Base-by-base conservation (phyloP, 2,329 filamentous ascomycete genomes). In the Arthrobotrys iridis region DNA sequence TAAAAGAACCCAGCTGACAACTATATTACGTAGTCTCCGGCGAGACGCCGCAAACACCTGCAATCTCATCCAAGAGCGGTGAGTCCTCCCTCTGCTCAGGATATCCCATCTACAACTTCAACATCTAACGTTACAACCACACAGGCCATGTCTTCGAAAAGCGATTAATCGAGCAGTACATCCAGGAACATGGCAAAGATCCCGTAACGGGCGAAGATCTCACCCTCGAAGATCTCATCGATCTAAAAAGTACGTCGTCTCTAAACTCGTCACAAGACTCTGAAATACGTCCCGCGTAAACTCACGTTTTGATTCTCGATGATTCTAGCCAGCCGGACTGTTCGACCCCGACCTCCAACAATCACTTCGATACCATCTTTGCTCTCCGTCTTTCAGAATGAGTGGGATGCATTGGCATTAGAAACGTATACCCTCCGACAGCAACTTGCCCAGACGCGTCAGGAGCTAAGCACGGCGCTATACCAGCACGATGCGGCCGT, bases 401-500 rank as follows among this genome's bases (percentile, higher is more conserved):
- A 99, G 86, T 99, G 95, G 95, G 95, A 99, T 82, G 90, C 93
- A 6, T 85, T 97, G 46, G 92, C 94, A 10, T 85, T 98, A 35
- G 95, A 99, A 84, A 92, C 93, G 58, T 97, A 93, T 82, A 95
- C 92, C 78, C 85, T 98, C 74, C 91, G 92, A 83, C 92, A 97
- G 82, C 93, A 97, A 81, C 86, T 99, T 77, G 87, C 90, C 59
- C 92, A 96, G 81, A 96, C 93, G 43, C 87, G 94, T 78, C 93
- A 97, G 83, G 95, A 99, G 84, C 88, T 99, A 67, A 93, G 93
- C 67, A 95, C 93, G 0, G 92, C 95, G 0, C 86, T 99, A 22
- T 99, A 99, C 83, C 94, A 98, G 83, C 92, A 98, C 80, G 95
- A 99, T 85, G 94, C 95, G 1, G 95, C 95, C n/a, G 90, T 96